Evolutionary conservation across 306 rosid species (phyloP).

Genomic region (Castanea sativa): DNA sequence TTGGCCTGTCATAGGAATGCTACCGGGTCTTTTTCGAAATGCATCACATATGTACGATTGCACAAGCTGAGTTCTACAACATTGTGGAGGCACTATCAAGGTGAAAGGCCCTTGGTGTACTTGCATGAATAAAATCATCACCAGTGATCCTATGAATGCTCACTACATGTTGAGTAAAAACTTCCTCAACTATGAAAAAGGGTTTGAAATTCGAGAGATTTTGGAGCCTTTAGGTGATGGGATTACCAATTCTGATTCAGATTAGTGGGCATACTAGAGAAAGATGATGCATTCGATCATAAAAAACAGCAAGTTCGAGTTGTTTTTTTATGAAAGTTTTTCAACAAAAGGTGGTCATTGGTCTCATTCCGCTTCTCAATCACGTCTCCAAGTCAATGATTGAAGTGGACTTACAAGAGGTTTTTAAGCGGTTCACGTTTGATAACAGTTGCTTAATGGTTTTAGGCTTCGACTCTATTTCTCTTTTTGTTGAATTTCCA

Average conservation of each 20-base stretch:
- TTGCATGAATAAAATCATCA: conserved; percentile 6
- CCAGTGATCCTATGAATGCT: conserved; percentile 29
- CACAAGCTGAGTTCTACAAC: neutral
- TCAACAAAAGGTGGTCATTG: conserved; percentile 11
- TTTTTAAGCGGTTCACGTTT: conserved; percentile 22
- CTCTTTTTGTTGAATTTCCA: conserved; percentile 3
- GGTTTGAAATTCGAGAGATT: conserved; percentile 23
- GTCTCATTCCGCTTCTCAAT: conserved; percentile 23
- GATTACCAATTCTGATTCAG: conserved; percentile 22
- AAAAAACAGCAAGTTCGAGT: neutral
- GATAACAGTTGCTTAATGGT: conserved; percentile 19
- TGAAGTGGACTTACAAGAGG: conserved; percentile 30
- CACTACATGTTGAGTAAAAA: conserved; percentile 20
- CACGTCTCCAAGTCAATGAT: neutral
- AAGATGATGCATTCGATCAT: conserved; percentile 5
- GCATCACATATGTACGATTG: neutral
- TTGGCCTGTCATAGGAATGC: conserved; percentile 1
- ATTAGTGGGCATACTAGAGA: conserved; percentile 27
- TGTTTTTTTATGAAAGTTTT: conserved; percentile 4
- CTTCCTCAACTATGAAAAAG: conserved; percentile 26
- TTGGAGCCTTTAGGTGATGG: conserved; percentile 38
- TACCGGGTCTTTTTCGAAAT: conserved; percentile 11
- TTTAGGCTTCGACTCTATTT: conserved; percentile 18
- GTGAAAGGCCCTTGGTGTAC: conserved; percentile 27
- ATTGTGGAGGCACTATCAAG: neutral